Evolutionary conservation across 306 rosid genomes (phyloP).

Genomic region (Boehmeria nivea): DNA sequence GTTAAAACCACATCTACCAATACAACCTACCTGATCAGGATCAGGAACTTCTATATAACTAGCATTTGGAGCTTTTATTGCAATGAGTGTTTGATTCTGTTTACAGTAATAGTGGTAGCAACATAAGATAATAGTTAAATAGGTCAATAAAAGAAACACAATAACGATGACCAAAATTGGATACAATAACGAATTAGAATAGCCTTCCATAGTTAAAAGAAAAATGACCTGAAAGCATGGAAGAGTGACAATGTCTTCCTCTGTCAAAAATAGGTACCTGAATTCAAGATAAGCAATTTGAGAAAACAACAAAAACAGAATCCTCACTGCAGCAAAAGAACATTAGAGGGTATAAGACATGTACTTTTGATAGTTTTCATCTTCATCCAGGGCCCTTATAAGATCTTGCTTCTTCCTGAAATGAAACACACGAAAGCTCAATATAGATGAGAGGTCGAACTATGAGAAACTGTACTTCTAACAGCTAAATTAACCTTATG

Average conservation of each 20-base stretch:
- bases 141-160: conserved; percentile 9
- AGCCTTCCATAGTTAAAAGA: conserved; percentile 7
- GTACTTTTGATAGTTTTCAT: conserved; percentile 48
- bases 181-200: not conserved
- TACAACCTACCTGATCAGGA: conserved; percentile 70
- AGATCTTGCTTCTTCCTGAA: conserved; percentile 62
- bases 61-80: conserved; percentile 69
- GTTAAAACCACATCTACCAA: conserved; percentile 25
- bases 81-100: conserved; percentile 69
- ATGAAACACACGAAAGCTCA: conserved; percentile 20
- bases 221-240: conserved; percentile 66
- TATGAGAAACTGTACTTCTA: conserved; percentile 13
- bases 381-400: conserved; percentile 45
- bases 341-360: conserved; percentile 5
- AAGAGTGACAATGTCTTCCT: conserved; percentile 57
- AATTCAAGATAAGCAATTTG: conserved; percentile 23
- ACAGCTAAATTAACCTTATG: conserved; percentile 45
- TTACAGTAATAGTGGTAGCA: conserved; percentile 10
- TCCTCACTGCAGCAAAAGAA: not conserved
- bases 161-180: not conserved
- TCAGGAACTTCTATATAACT: conserved; percentile 74
- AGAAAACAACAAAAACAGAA: conserved; percentile 21
- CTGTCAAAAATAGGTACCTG: conserved; percentile 55
- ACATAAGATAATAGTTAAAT: conserved; percentile 25
- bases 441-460: conserved; percentile 12